These are phyloP conservation scores for Gremmenia infestans DNA, from an alignment of 2,329 filamentous ascomycete genomes.

Conservation along the genomic window DNA sequence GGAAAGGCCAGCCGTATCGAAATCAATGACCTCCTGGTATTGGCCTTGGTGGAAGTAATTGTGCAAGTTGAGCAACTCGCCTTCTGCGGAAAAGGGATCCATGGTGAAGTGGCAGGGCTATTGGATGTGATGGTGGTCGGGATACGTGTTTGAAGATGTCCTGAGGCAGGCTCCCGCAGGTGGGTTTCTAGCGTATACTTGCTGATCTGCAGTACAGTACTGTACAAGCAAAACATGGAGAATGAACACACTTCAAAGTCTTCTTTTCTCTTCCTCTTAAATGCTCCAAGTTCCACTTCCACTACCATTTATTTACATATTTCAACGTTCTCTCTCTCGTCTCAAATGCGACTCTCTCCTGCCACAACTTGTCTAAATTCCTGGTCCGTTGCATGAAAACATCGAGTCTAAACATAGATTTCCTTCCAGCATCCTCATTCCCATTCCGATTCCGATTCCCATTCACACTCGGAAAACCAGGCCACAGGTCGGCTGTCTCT, in stretches of 20 bases:
- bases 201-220: background rate
- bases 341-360: background rate
- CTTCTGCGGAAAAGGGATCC: slow-evolving; percentile 67
- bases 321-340: background rate
- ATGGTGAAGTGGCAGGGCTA: slow-evolving; percentile 35
- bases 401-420: background rate
- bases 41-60: slow-evolving; percentile 74
- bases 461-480: background rate
- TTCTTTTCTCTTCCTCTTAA: background rate
- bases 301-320: no score
- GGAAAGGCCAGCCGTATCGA: slow-evolving; percentile 75
- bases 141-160: slow-evolving; percentile 22
- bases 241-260: background rate
- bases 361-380: slow-evolving; percentile 5
- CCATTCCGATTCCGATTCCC: background rate
- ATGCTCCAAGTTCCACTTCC: background rate
- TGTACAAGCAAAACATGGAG: background rate
- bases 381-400: background rate
- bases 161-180: slow-evolving; percentile 1
- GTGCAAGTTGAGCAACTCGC: slow-evolving; percentile 67
- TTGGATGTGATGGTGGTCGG: background rate
- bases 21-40: slow-evolving; percentile 81
- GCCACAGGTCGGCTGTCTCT: background rate
- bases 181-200: background rate
- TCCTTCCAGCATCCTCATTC: background rate